phyloP scores from a whole-genome alignment of 2,329 filamentous ascomycete genomes.

The Penicillium crustosum region DNA sequence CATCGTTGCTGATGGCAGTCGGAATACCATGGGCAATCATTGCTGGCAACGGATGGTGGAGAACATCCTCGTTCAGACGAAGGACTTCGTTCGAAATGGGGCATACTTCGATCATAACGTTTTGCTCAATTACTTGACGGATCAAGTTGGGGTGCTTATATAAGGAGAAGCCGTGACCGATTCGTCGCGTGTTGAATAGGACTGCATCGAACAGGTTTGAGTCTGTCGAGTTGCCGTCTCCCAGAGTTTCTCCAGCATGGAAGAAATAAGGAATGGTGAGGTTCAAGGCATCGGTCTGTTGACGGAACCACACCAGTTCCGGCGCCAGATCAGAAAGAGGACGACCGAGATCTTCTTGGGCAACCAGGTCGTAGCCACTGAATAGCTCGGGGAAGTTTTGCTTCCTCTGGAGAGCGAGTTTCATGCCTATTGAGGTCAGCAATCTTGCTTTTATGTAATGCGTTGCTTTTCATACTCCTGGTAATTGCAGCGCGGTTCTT shows the following conservation, averaged over 20 bases:
- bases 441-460: not conserved
- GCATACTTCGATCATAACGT: conserved; percentile 81
- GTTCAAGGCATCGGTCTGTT: conserved; percentile 70
- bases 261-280: conserved; percentile 90
- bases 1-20: conserved; percentile 82
- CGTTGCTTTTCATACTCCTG: not conserved
- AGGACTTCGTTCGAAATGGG: conserved; percentile 89
- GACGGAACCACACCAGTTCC: conserved; percentile 86
- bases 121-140: conserved; percentile 80
- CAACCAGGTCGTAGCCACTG: conserved; percentile 83
- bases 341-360: conserved; percentile 77
- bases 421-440: conserved; percentile 67
- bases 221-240: conserved; percentile 73
- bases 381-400: conserved; percentile 73
- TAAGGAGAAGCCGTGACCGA: conserved; percentile 82
- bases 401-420: conserved; percentile 79
- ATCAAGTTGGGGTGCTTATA: conserved; percentile 87
- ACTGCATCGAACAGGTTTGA: conserved; percentile 84
- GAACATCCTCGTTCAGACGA: conserved; percentile 70
- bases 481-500: not conserved
- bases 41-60: conserved; percentile 75
- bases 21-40: conserved; percentile 78
- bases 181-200: conserved; percentile 76
- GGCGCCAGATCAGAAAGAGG: conserved; percentile 73
- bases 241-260: conserved; percentile 87